Conservation (phyloP, 2,329 filamentous ascomycete species). For the Aspergillus thermomutatus region DNA sequence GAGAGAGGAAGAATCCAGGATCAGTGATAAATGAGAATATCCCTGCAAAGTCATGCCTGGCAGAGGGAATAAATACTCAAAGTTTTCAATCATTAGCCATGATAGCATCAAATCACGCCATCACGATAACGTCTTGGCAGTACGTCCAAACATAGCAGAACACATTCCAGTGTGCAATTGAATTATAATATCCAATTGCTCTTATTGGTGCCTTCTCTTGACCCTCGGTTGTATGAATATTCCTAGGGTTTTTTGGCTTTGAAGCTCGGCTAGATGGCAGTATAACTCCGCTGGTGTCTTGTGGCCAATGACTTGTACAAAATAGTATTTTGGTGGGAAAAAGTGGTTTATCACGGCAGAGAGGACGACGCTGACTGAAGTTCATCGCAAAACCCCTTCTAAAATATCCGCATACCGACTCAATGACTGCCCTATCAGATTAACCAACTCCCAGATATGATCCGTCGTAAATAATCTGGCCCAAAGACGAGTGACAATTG, state of each 20-base stretch:
- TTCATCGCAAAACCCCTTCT: conserved; percentile 7
- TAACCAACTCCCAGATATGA: conserved; percentile 37
- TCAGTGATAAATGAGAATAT: not conserved
- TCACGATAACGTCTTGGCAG: not conserved
- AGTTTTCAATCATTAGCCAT: not conserved
- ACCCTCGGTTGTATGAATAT: not conserved
- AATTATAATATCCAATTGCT: not conserved
- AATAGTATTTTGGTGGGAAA: not conserved
- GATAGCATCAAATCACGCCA: not conserved
- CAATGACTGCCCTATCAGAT: conserved; percentile 33
- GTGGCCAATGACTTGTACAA: not conserved
- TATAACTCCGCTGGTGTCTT: not conserved
- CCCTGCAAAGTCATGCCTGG: not conserved
- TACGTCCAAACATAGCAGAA: not conserved
- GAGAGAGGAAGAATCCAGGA: not conserved
- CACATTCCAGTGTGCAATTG: not conserved
- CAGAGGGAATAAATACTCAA: not conserved
- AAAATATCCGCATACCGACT: conserved; percentile 32
- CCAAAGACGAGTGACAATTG: conserved; percentile 31
- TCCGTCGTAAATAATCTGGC: conserved; percentile 33
- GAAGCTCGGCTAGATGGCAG: not conserved
- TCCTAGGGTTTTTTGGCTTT: not conserved
- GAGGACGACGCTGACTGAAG: not conserved
- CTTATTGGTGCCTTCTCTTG: not conserved
- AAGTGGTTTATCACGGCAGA: not conserved